Evolutionary conservation across 2,329 filamentous ascomycete species (phyloP), one percentile per base, ranked within the genome.

Genomic region (Lachnellula arida): DNA sequence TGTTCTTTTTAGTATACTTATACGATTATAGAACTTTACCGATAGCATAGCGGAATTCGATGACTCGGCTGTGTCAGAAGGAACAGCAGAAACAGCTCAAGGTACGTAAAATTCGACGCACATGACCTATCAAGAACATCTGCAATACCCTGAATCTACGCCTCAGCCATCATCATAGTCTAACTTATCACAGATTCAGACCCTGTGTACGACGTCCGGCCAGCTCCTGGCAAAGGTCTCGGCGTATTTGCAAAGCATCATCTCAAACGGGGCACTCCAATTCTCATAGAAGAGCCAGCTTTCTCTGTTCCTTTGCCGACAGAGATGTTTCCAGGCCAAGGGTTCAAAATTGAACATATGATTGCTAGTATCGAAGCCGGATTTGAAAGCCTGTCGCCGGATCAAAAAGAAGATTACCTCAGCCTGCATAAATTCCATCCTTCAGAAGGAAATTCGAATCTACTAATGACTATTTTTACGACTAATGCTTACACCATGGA

Each of bases 211-310:
- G 67, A 69, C 22, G 56, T 74, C 50, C 65, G 62, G 23, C 58
- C 60, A 4, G 63, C 71, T 5, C 64, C 69, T 0, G 66, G 67
- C 39, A 76, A 74, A 60, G 75, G 75, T 19, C 69, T 74, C 32
- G 75, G 75, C 48, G 70, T 73, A 51, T 70, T 76, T 55, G 75
- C 75, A 1, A 59, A 65, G 4, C 55, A 59, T 8, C n/a, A 49
- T 19, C 71, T 78, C 44, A 53, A 66, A 34, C 64, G 61, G 22
- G 73, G 74, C 12, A 73, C 71, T 1, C 69, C 70, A 32, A 72
- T 77, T 51, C 66, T 77, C 12, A 65, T 65, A 25, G 75, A 77
- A 49, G 28, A 57, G 1, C 70, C 75, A 0, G 68, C 76, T 2
- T 65, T 77, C 55, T 56, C 62, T 5, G 53, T 69, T 40, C 54